Evolutionary conservation across 768 basidiomycete species (phyloP).

Genomic region (Boletus bicolor): DNA sequence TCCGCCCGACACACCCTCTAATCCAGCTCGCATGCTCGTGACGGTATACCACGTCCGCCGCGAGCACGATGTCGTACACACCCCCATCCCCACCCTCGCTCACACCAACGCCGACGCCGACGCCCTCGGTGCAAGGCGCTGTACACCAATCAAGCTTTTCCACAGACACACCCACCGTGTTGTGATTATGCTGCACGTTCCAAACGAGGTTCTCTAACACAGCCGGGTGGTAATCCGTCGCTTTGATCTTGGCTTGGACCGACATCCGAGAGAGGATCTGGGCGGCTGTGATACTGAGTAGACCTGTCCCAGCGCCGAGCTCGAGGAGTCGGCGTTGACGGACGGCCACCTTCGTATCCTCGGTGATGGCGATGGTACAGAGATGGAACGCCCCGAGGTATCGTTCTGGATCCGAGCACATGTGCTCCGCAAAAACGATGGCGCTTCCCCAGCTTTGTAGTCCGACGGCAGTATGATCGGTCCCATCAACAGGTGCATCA

Average conservation of each 20-base stretch:
- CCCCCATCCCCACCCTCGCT: background rate
- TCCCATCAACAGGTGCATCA: conserved; percentile 59
- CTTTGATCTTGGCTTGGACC: conserved; percentile 40
- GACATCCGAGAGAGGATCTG: conserved; percentile 38
- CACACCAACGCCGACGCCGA: background rate
- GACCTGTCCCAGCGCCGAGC: conserved; percentile 82
- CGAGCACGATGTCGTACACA: conserved; percentile 66
- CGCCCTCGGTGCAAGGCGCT: conserved; percentile 33
- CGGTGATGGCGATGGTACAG: background rate
- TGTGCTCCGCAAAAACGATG: conserved; percentile 63
- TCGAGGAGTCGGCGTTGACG: conserved; percentile 54
- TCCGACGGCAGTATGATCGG: conserved; percentile 78
- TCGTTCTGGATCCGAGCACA: conserved; percentile 47
- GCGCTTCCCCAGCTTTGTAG: conserved; percentile 84
- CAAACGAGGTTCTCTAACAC: conserved; percentile 63
- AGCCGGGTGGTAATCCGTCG: conserved; percentile 78
- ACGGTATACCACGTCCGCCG: conserved; percentile 79
- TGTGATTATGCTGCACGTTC: conserved; percentile 57
- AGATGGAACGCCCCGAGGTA: conserved; percentile 33
- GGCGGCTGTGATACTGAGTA: conserved; percentile 69
- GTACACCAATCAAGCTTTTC: conserved; percentile 62
- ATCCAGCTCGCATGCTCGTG: conserved; percentile 70
- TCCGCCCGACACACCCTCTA: conserved; percentile 51
- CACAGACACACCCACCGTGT: conserved; percentile 42
- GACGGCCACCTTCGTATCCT: too few species aligned